Conservation (phyloP, 2,329 filamentous ascomycete species). For the Sclerotiophoma versabilis region DNA sequence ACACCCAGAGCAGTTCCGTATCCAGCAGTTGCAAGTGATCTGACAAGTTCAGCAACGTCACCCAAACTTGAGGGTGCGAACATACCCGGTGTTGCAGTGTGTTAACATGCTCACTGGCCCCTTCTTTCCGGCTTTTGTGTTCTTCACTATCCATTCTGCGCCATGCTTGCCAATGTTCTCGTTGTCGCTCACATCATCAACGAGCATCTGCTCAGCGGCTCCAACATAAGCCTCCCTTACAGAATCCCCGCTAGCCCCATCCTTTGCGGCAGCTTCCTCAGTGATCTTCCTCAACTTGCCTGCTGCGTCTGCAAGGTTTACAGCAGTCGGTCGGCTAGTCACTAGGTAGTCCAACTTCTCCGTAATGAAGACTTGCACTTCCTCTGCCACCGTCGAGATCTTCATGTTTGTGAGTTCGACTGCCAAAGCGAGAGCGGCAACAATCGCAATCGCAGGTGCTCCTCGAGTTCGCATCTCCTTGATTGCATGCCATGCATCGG, state of each 20-base stretch:
- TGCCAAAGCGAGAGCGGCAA: slow-evolving; percentile 87
- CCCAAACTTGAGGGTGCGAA: not conserved
- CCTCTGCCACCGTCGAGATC: slow-evolving; percentile 61
- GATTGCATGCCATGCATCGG: slow-evolving; percentile 84
- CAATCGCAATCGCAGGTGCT: slow-evolving; percentile 95
- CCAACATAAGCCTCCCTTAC: slow-evolving; percentile 76
- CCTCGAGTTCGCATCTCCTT: slow-evolving; percentile 79
- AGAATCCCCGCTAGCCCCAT: slow-evolving; percentile 55
- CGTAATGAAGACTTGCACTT: slow-evolving; percentile 72
- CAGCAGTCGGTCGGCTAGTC: slow-evolving; percentile 88
- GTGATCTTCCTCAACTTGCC: slow-evolving; percentile 75
- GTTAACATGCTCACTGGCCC: slow-evolving; percentile 82
- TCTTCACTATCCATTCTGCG: slow-evolving; percentile 78
- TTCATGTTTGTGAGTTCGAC: slow-evolving; percentile 76
- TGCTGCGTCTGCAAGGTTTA: slow-evolving; percentile 92
- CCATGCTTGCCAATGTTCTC: slow-evolving; percentile 83
- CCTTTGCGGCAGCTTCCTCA: slow-evolving; percentile 56
- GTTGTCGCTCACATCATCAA: slow-evolving; percentile 88
- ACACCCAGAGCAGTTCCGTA: slow-evolving; percentile 96
- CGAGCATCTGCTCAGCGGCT: slow-evolving; percentile 84
- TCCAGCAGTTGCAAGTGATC: slow-evolving; percentile 93
- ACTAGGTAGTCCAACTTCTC: slow-evolving; percentile 85
- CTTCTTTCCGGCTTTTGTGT: slow-evolving; percentile 59
- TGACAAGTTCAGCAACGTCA: slow-evolving; percentile 45
- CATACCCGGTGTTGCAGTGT: slow-evolving; percentile 93